Evolutionary conservation across 2,329 filamentous ascomycete genomes (phyloP), one percentile per base, ranked within the genome.

Genomic region (Escovopsis sp.): DNA sequence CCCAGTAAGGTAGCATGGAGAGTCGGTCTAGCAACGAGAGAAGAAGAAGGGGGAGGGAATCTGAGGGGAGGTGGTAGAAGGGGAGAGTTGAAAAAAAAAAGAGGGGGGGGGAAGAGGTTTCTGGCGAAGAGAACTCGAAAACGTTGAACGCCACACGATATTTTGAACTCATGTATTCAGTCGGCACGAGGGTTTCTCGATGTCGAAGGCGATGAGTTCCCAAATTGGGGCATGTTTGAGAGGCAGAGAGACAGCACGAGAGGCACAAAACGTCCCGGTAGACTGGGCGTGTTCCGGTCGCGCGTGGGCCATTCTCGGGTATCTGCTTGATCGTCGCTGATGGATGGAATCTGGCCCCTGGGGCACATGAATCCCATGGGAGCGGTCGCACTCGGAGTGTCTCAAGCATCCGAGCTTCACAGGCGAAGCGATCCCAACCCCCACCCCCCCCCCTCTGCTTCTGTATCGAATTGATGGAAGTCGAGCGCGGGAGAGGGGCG

Each of bases 161-260:
- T 36, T 36, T 12, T 14, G 3, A 15, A 12, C n/a, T 20, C 12
- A 16, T 30, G 15, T 29, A 29, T 30, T 35, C 29, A 24, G n/a
- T 12, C 13, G 24, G 35, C 15, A 35, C 25, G 15, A 32, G 29
- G 27, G 39, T 27, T 30, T 11, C 27, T 2, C 11, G 27, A 6
- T 6, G 39, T 40, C 37, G 39, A 41, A 33, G 35, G 38, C 41
- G 44, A 41, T 27, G 36, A 40, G 41, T 45, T 45, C 34, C 44
- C 27, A 41, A 35, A 43, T 43, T 39, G 32, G 41, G 44, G 39
- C 39, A 45, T 45, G 35, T 35, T 45, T 45, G 44, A 45, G 44
- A 45, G 39, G 29, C 39, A 39, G 38, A 24, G 27, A 32, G 27
- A 32, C 36, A n/a, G 40, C 35, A 42, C 39, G 29, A 35, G 35